Conservation (phyloP, 1,139 yeast species). For the Scheffersomyces titani region DNA sequence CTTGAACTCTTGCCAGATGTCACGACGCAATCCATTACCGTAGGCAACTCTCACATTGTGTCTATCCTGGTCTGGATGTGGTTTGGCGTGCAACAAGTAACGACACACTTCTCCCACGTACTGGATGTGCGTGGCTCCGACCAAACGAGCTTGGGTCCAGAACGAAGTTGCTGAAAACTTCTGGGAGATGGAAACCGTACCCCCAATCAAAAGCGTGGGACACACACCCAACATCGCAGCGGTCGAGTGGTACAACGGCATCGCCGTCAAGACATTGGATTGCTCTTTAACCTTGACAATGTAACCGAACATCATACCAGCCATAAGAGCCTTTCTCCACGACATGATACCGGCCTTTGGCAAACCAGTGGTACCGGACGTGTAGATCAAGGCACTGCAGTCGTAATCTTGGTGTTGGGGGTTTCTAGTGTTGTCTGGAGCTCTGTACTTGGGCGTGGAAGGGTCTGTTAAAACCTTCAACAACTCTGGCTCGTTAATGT, state of each 20-base stretch:
- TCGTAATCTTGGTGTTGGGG: slow-evolving; percentile 57
- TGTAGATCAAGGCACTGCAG: slow-evolving; percentile 76
- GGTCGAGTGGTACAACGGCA: slow-evolving; percentile 96
- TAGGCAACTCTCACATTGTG: slow-evolving; percentile 75
- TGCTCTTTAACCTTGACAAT: slow-evolving; percentile 59
- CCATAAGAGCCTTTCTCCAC: slow-evolving; percentile 81
- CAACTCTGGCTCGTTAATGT: slow-evolving; percentile 56
- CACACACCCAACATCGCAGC: slow-evolving; percentile 87
- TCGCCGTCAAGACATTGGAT: slow-evolving; percentile 78
- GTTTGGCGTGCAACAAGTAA: slow-evolving; percentile 69
- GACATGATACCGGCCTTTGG: slow-evolving; percentile 96
- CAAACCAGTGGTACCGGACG: slow-evolving; percentile 94
- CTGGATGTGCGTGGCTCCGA: slow-evolving; percentile 78
- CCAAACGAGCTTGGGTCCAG: slow-evolving; percentile 84
- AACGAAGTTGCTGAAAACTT: slow-evolving; percentile 83
- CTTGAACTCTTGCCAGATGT: slow-evolving; percentile 85
- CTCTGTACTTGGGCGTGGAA: slow-evolving; percentile 53
- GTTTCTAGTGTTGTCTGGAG: slow-evolving; percentile 57
- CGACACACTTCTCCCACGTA: slow-evolving; percentile 97
- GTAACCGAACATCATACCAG: slow-evolving; percentile 68
- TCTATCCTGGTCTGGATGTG: slow-evolving; percentile 62
- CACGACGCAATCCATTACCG: slow-evolving; percentile 94
- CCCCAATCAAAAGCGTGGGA: slow-evolving; percentile 66
- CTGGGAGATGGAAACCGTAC: slow-evolving; percentile 75
- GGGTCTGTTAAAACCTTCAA: slow-evolving; percentile 45